Evolutionary conservation across 306 rosid species (phyloP).

Genomic region (Phaseolus lunatus): DNA sequence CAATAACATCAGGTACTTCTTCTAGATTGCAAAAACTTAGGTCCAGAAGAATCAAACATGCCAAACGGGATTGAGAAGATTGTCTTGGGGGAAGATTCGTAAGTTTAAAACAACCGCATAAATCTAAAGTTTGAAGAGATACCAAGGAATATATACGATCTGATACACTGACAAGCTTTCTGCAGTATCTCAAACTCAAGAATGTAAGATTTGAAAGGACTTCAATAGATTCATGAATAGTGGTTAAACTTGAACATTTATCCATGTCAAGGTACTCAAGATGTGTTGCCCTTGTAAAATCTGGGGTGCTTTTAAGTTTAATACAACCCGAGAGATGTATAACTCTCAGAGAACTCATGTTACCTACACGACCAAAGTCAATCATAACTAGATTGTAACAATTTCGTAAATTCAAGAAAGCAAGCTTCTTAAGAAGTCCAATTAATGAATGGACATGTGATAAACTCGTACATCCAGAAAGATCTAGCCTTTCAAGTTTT

Average conservation of each 20-base stretch:
- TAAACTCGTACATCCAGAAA: not conserved
- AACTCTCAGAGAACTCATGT: not conserved
- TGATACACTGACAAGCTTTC: not conserved
- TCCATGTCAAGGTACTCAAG: not conserved
- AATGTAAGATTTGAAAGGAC: not conserved
- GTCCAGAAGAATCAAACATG: not conserved
- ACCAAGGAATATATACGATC: too few species aligned
- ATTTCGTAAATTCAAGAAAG: not conserved
- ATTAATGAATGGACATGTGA: not conserved
- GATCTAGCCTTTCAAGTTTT: too few species aligned
- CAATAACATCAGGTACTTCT: not conserved
- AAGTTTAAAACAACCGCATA: not conserved
- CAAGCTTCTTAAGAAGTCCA: not conserved
- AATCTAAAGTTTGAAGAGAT: conserved; percentile 6
- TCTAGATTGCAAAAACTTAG: not conserved
- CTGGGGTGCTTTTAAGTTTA: not conserved
- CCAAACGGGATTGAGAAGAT: too few species aligned
- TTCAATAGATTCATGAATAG: conserved; percentile 16
- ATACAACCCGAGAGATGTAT: conserved; percentile 1
- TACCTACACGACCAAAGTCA: not conserved
- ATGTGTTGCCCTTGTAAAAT: not conserved
- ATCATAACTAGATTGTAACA: not conserved
- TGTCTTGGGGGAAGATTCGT: too few species aligned
- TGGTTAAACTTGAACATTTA: not conserved
- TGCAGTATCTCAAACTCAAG: conserved; percentile 22